phyloP scores from a whole-genome alignment of 73 alveolate genomes.

The Paramecium sonneborni region DNA sequence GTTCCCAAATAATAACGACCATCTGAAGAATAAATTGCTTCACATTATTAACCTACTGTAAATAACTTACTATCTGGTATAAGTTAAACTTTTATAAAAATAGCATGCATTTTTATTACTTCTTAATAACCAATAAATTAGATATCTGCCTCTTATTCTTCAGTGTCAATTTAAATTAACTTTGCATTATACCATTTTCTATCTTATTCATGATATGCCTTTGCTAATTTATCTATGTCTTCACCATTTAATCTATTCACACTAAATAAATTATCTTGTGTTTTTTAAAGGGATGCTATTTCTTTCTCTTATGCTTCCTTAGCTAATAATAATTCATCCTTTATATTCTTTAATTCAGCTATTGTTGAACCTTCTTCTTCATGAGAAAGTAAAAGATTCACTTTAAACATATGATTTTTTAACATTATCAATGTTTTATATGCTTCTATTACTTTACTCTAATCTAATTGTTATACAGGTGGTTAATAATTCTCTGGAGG shows the following conservation, averaged over 20 bases:
- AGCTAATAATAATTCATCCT: slow-evolving; percentile 38
- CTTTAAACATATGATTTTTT: slow-evolving; percentile 54
- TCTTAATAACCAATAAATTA: slow-evolving; percentile 56
- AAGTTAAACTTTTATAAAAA: slow-evolving; percentile 49
- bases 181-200: slow-evolving; percentile 64
- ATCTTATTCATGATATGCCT: slow-evolving; percentile 55
- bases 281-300: slow-evolving; percentile 23
- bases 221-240: slow-evolving; percentile 55
- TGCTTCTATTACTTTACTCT: background rate
- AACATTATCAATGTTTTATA: slow-evolving; percentile 35
- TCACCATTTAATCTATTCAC: slow-evolving; percentile 45
- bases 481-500: background rate
- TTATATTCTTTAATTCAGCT: slow-evolving; percentile 51
- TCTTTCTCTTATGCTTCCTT: slow-evolving; percentile 21
- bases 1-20: slow-evolving; percentile 59
- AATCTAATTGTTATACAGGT: background rate
- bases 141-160: slow-evolving; percentile 47
- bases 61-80: slow-evolving; percentile 55
- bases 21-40: slow-evolving; percentile 62
- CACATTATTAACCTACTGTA: slow-evolving; percentile 52
- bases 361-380: slow-evolving; percentile 41
- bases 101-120: slow-evolving; percentile 42
- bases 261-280: slow-evolving; percentile 7
- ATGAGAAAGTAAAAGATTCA: slow-evolving; percentile 32
- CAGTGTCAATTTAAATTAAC: slow-evolving; percentile 41